Conservation (phyloP, 2,329 filamentous ascomycete genomes). For the Dothistroma septosporum region DNA sequence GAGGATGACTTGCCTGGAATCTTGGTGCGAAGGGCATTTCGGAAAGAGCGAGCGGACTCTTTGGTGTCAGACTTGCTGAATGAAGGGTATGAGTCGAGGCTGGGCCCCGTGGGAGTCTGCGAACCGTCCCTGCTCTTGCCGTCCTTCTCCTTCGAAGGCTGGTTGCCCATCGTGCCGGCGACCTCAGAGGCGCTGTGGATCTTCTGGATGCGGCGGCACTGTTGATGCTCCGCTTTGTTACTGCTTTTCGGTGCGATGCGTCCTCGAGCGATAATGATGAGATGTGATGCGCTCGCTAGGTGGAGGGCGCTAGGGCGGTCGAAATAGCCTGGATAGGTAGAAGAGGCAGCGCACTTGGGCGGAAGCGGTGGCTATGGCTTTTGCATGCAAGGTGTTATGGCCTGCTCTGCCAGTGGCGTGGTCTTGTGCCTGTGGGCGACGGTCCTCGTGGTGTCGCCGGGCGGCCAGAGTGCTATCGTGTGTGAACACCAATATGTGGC, state of each 20-base stretch:
- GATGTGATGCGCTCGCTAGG: slow-evolving; percentile 7
- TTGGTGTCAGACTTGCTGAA: slow-evolving; percentile 91
- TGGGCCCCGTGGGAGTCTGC: slow-evolving; percentile 50
- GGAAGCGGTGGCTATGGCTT: slow-evolving; percentile 30
- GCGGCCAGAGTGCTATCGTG: slow-evolving; percentile 22
- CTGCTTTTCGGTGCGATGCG: not conserved
- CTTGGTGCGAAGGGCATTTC: slow-evolving; percentile 77
- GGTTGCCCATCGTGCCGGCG: slow-evolving; percentile 63
- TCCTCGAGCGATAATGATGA: slow-evolving; percentile 5
- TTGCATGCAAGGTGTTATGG: slow-evolving; percentile 30
- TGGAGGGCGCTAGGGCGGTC: slow-evolving; percentile 39
- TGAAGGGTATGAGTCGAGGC: slow-evolving; percentile 81
- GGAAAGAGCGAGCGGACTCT: slow-evolving; percentile 82
- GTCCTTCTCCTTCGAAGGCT: slow-evolving; percentile 56
- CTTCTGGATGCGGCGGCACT: not conserved
- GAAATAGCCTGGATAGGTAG: slow-evolving; percentile 44
- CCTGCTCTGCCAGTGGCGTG: slow-evolving; percentile 20
- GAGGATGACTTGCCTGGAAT: slow-evolving; percentile 65
- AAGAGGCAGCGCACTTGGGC: slow-evolving; percentile 44
- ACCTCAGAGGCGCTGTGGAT: not conserved
- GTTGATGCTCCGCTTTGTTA: not conserved
- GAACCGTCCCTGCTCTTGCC: slow-evolving; percentile 44
- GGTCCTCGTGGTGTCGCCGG: slow-evolving; percentile 17
- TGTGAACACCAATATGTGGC: not conserved
- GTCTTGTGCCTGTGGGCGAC: slow-evolving; percentile 17